Conservation (phyloP, 2,329 filamentous ascomycete species). For the Leptosphaerulina australis region DNA sequence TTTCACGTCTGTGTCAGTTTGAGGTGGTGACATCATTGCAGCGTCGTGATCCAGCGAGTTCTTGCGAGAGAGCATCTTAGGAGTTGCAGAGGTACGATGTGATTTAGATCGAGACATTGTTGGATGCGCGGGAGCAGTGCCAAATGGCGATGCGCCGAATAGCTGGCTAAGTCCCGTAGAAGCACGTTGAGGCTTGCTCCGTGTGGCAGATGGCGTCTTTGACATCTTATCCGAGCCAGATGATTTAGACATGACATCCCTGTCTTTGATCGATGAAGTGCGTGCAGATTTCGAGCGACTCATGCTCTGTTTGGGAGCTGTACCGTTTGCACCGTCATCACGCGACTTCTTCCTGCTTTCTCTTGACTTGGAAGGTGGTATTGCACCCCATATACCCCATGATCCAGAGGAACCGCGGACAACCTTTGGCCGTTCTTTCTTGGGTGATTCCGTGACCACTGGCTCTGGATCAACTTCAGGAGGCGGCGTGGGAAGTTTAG, state of each 20-base stretch:
- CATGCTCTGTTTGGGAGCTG: constrained; percentile 51
- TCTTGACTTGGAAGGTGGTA: constrained; percentile 51
- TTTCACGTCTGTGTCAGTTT: constrained; percentile 65
- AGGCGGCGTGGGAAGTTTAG: constrained; percentile 55
- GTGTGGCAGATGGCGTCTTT: constrained; percentile 48
- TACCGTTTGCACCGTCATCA: constrained; percentile 37
- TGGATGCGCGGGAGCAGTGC: constrained; percentile 54
- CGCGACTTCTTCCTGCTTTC: constrained; percentile 47
- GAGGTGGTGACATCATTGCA: constrained; percentile 73
- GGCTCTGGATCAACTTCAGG: constrained; percentile 50
- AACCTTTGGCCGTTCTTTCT: constrained; percentile 78
- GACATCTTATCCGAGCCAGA: constrained; percentile 75
- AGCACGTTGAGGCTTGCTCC: constrained; percentile 59
- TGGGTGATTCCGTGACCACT: constrained; percentile 56
- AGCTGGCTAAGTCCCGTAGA: constrained; percentile 67
- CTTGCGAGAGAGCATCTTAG: constrained; percentile 68
- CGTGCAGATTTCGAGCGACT: constrained; percentile 63
- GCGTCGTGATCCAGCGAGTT: constrained; percentile 70
- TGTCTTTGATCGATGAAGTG: constrained; percentile 57
- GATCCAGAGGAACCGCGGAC: constrained; percentile 70
- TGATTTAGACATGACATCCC: constrained; percentile 69
- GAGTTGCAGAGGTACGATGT: constrained; percentile 64
- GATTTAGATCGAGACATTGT: constrained; percentile 67
- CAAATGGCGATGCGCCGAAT: constrained; percentile 58
- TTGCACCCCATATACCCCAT: constrained; percentile 77